Conservation (phyloP, 257 asterid genomes). For the Parsonsia alboflavescens region DNA sequence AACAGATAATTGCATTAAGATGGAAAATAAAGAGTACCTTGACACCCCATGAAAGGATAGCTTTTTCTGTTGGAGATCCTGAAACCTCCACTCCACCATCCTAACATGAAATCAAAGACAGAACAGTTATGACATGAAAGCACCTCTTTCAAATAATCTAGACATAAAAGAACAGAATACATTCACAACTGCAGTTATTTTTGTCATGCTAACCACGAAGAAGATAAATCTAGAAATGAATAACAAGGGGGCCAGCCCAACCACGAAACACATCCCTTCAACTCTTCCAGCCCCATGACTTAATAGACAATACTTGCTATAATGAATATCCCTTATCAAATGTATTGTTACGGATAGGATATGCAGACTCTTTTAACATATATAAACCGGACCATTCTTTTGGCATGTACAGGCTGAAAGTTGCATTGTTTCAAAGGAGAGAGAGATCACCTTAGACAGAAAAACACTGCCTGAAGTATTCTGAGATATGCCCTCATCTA, state of each 20-base stretch:
- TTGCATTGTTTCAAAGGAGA: background rate
- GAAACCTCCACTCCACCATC: slow-evolving; percentile 76
- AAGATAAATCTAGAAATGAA: slow-evolving; percentile 2
- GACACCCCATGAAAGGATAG: slow-evolving; percentile 91
- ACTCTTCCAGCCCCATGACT: background rate
- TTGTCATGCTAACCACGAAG: background rate
- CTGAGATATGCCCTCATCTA: slow-evolving; percentile 84
- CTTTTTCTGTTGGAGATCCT: slow-evolving; percentile 97
- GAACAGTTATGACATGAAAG: slow-evolving; percentile 11
- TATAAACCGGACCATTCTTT: background rate
- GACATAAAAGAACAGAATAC: background rate
- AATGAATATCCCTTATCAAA: background rate
- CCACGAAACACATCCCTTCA: background rate
- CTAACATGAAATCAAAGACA: slow-evolving; percentile 24
- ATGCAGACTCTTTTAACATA: background rate
- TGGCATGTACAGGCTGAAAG: background rate
- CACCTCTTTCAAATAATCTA: background rate
- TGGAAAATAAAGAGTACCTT: slow-evolving; percentile 41
- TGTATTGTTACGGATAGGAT: background rate
- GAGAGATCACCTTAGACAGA: slow-evolving; percentile 53
- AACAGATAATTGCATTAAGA: background rate
- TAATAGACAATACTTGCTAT: background rate
- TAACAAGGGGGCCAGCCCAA: background rate
- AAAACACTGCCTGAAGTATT: slow-evolving; percentile 89
- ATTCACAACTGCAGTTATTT: background rate